Conservation (phyloP, 1,284 basidiomycete species). For the Sporisorium scitamineum region DNA sequence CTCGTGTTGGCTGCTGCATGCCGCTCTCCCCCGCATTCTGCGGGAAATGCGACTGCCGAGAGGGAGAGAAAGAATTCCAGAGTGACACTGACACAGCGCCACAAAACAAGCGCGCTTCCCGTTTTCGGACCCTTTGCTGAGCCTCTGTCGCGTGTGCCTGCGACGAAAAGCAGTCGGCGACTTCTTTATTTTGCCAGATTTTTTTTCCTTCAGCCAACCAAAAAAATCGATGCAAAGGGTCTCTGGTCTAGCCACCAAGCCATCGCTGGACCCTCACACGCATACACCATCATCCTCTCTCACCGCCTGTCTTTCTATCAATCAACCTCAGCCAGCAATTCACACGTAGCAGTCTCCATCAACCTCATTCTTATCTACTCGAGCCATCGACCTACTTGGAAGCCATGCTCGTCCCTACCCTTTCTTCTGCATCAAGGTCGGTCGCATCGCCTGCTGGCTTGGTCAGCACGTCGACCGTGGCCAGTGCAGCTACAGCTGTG, state of each 20-base stretch:
- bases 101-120: not conserved
- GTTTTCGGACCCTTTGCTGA: too few relatives aligned
- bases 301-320: not conserved
- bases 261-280: not conserved
- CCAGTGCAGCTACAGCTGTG: not conserved
- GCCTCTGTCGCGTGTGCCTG: constrained; percentile 2
- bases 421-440: constrained; percentile 1
- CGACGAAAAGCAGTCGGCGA: not conserved
- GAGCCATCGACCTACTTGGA: not conserved
- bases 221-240: not conserved
- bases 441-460: not conserved
- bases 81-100: constrained; percentile 5
- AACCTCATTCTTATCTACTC: not conserved
- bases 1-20: too few relatives aligned
- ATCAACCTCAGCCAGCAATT: not conserved
- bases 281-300: constrained; percentile 3
- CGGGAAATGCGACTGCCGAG: constrained; percentile 9
- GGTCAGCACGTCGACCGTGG: not conserved
- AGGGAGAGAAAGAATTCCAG: constrained; percentile 7
- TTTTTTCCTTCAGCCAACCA: not conserved
- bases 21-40: constrained; percentile 36
- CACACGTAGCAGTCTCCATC: not conserved
- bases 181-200: constrained; percentile 1
- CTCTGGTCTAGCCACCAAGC: not conserved
- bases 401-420: constrained; percentile 6